These are phyloP conservation scores for Agrocybe praecox DNA, from an alignment of 768 basidiomycete genomes.

Conservation along the genomic window DNA sequence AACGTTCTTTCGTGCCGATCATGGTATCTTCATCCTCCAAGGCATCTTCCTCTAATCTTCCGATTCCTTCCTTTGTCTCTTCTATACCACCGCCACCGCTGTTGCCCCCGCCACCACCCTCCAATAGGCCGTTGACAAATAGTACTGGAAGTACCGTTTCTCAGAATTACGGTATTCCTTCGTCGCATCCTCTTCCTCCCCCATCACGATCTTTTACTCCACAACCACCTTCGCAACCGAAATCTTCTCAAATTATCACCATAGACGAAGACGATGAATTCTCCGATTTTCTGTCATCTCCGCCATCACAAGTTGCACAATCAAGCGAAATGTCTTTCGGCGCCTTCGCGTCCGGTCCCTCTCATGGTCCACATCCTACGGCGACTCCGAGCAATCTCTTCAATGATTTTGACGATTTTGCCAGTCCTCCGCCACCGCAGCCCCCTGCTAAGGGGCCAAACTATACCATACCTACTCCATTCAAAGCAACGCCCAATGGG, in stretches of 20 bases:
- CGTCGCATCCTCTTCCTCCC: constrained; percentile 27
- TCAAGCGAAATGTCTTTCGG: constrained; percentile 16
- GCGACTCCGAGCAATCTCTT: background rate
- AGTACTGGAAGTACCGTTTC: background rate
- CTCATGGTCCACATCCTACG: background rate
- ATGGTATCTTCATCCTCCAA: constrained; percentile 29
- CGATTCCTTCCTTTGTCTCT: constrained; percentile 15
- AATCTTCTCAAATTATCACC: constrained; percentile 23
- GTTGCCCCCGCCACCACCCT: constrained; percentile 17
- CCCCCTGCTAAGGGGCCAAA: constrained; percentile 19
- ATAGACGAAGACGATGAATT: constrained; percentile 55
- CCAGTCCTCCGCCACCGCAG: constrained; percentile 26
- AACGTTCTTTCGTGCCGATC: constrained; percentile 25
- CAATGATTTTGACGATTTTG: constrained; percentile 32
- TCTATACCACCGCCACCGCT: constrained; percentile 2
- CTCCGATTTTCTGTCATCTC: constrained; percentile 44
- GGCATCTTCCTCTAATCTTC: constrained; percentile 18
- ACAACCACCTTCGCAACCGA: constrained; percentile 12
- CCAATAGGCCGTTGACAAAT: constrained; percentile 4
- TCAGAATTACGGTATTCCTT: constrained; percentile 9
- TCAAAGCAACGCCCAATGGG: constrained; percentile 12
- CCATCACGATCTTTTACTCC: constrained; percentile 28
- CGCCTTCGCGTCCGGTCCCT: constrained; percentile 8
- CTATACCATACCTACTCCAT: background rate
- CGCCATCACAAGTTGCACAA: constrained; percentile 25